phyloP scores from a whole-genome alignment of 2,329 filamentous ascomycete genomes.

The Daldinia sp. region DNA sequence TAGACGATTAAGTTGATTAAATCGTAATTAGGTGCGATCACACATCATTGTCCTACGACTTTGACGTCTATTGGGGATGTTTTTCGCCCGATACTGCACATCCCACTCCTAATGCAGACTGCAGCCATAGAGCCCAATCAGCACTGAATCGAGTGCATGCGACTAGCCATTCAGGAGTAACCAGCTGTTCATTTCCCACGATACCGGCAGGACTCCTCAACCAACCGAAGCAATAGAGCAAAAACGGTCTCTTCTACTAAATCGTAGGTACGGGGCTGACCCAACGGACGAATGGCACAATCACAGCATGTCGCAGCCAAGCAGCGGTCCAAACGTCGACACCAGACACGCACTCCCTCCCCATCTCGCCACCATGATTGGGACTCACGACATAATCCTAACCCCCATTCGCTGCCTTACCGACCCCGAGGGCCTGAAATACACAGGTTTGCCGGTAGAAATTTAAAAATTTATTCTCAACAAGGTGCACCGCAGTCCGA shows the following conservation, averaged over 20 bases:
- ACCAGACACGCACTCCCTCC: constrained; percentile 42
- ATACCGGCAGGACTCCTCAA: constrained; percentile 41
- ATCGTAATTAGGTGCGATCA: constrained; percentile 37
- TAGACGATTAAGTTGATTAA: constrained; percentile 24
- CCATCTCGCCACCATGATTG: constrained; percentile 46
- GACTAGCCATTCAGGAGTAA: constrained; percentile 47
- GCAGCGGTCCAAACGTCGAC: constrained; percentile 43
- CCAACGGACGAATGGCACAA: constrained; percentile 46
- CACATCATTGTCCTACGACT: constrained; percentile 38
- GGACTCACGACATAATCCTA: constrained; percentile 41
- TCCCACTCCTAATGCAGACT: constrained; percentile 46
- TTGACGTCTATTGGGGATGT: constrained; percentile 42
- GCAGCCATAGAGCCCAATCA: constrained; percentile 45
- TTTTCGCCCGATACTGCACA: constrained; percentile 44
- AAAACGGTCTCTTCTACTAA: constrained; percentile 37
- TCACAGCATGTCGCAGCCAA: constrained; percentile 43
- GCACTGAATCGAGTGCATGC: constrained; percentile 38
- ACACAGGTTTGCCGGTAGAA: constrained; percentile 46
- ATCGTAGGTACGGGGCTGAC: constrained; percentile 44
- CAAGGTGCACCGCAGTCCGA: constrained; percentile 42
- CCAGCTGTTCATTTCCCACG: constrained; percentile 47
- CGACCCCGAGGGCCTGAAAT: constrained; percentile 46
- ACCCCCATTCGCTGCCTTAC: constrained; percentile 49
- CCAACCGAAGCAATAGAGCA: constrained; percentile 42
- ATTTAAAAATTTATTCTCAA: constrained; percentile 39